Conservation (phyloP, 2,329 filamentous ascomycete species). For the Arthrocladium fulminans region DNA sequence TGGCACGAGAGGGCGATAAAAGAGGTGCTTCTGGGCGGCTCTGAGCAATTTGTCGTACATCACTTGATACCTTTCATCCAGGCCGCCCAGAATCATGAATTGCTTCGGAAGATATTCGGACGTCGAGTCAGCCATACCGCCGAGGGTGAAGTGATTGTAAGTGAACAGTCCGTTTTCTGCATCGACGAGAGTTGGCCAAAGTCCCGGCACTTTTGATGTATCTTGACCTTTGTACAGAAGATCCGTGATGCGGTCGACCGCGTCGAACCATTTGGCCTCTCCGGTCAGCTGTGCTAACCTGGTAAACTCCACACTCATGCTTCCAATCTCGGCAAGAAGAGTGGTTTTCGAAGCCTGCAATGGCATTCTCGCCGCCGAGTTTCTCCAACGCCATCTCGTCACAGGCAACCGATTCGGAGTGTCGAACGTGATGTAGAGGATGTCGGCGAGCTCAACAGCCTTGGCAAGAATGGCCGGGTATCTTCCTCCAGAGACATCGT, state of each 20-base stretch:
- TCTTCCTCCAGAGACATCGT: slow-evolving; percentile 42
- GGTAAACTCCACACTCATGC: slow-evolving; percentile 54
- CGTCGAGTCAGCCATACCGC: slow-evolving; percentile 47
- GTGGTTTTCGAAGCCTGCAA: slow-evolving; percentile 24
- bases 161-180: slow-evolving; percentile 40
- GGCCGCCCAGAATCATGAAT: slow-evolving; percentile 67
- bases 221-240: slow-evolving; percentile 48
- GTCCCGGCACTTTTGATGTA: slow-evolving; percentile 48
- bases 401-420: slow-evolving; percentile 55
- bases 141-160: slow-evolving; percentile 41
- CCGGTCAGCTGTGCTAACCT: slow-evolving; percentile 56
- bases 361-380: slow-evolving; percentile 24
- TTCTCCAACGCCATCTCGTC: slow-evolving; percentile 48
- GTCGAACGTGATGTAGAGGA: slow-evolving; percentile 38
- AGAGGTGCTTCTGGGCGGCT: slow-evolving; percentile 61
- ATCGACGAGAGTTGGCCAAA: slow-evolving; percentile 52
- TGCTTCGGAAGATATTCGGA: slow-evolving; percentile 56
- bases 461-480: slow-evolving; percentile 32
- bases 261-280: slow-evolving; percentile 54
- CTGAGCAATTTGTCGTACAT: slow-evolving; percentile 63
- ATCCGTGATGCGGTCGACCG: slow-evolving; percentile 49
- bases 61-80: slow-evolving; percentile 52
- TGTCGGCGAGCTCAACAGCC: slow-evolving; percentile 34
- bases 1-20: slow-evolving; percentile 68
- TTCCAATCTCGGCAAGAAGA: slow-evolving; percentile 46